Base-by-base conservation (phyloP, 768 basidiomycete genomes). In the Sporobolomyces pararoseus region DNA sequence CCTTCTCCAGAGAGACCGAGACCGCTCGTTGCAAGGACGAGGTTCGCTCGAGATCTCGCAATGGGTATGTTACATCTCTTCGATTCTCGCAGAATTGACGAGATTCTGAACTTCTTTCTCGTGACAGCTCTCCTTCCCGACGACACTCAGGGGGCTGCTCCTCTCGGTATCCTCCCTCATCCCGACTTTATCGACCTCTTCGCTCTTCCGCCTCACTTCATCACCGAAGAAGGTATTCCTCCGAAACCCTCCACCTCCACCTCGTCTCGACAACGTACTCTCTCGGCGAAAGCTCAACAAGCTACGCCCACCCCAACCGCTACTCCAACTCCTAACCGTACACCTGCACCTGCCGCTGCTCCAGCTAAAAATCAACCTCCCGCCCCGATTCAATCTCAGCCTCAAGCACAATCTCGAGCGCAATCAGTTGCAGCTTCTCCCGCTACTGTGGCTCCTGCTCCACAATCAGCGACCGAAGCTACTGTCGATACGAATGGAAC, bases 81-180 rank as follows among this genome's bases (percentile, higher is more conserved):
- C 27, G 21, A 3, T 35, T 4, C 58, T 39, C 50, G 1, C 4
- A 17, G 21, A 35, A 6, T 16, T 7, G 17, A 23, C 17, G 35
- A 25, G 4, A 13, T 17, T 0, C 29, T 51, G 44, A 58, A 49
- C 16, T 31, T 7, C 3, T 25, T 5, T 29, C 31, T 16, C 16
- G 23, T 34, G 39, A 27, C 31, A 71, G 70, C 42, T 2, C 70
- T 71, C 39, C 29, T 71, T 7, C 70, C 62, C 49, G 55, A 71
- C 57, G 57, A 63, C 34, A 4, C 44, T 1, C 70, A 66, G 27
- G 47, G 50, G 19, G 31, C 61, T 1, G 9, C 27, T 23, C 70
- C 65, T 5, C 23, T 7, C 55, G 35, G 35, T 42, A 34, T 67
- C 34, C 21, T 42, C n/a, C 61, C 55, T 4, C 65, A 66, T 29